Evolutionary conservation across 352 stramenopile species (phyloP), one percentile per base, ranked within the genome.

Genomic region (Discostella stelligera): DNA sequence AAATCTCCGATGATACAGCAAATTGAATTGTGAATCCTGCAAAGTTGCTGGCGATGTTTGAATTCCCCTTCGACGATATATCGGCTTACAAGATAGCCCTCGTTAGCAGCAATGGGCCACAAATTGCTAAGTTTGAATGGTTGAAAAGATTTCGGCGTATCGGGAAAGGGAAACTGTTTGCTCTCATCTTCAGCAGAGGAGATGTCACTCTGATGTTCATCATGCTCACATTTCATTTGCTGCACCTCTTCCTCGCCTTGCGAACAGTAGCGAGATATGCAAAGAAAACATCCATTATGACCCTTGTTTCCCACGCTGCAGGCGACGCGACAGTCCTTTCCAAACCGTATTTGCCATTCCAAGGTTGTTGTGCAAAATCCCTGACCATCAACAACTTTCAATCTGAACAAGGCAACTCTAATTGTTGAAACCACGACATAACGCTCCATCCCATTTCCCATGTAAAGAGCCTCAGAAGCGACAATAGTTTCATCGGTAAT

Each of bases 21-120:
- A 46, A 92, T 82, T 10, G 83, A 82, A 81, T 94, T 94, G 41
- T 92, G 84, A 14, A 94, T 70, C 48, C 74, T 65, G 21, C 72
- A 83, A 21, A 94, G 71, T 54, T 90, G 82, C 25, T 21, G 27
- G 11, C 83, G 72, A 59, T 92, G 85, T 11, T 88, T 76, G 62
- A 90, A 90, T 41, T 88, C 75, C 27, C 81, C 89, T 32, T 91
- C 64, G 50, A 92, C 71, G 14, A 74, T 71, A 60, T 85, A 91
- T 58, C 76, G 78, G 64, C 48, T 74, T 6, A 79, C 63, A n/a
- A 48, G 56, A 32, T 70, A 54, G 23, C 32, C 62, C 5, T 86
- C 79, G 53, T 49, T 41, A 64, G 59, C 21, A 58, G 61, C 54
- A 71, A 76, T 77, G 48, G 75, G 79, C 61, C 73, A 70, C 52